Conservation (phyloP, 768 basidiomycete species). For the Lactarius hatsudake region DNA sequence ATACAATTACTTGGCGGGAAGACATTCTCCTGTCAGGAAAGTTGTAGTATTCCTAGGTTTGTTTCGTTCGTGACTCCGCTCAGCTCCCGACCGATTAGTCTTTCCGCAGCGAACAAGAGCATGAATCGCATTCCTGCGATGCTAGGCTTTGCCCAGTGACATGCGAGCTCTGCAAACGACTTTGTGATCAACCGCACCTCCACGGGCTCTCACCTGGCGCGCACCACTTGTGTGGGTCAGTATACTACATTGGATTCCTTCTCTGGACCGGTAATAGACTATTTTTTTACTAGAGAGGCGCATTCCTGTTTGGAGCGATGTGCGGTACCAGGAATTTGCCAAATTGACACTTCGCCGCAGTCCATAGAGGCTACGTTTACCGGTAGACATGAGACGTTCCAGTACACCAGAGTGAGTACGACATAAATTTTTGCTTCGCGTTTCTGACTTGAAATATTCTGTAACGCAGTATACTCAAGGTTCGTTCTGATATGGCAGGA, state of each 20-base stretch:
- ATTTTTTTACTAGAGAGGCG: slow-evolving; percentile 40
- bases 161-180: slow-evolving; percentile 54
- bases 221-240: slow-evolving; percentile 58
- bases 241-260: neutral
- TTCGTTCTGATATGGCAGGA: slow-evolving; percentile 27
- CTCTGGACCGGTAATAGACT: neutral
- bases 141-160: slow-evolving; percentile 49
- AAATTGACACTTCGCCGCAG: slow-evolving; percentile 57
- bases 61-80: neutral
- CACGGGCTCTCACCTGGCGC: slow-evolving; percentile 44
- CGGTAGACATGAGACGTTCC: slow-evolving; percentile 57
- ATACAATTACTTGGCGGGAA: slow-evolving; percentile 11
- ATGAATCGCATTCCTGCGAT: slow-evolving; percentile 50
- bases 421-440: no score
- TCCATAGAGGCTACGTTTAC: slow-evolving; percentile 62
- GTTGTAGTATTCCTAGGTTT: slow-evolving; percentile 16
- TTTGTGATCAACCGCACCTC: slow-evolving; percentile 49
- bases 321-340: slow-evolving; percentile 48
- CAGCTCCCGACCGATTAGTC: neutral
- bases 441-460: neutral
- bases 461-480: slow-evolving; percentile 51
- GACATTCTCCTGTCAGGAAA: slow-evolving; percentile 18
- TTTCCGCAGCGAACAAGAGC: slow-evolving; percentile 41
- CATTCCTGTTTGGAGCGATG: slow-evolving; percentile 49
- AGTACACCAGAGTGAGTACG: slow-evolving; percentile 57